Evolutionary conservation across 1,284 basidiomycete species (phyloP).

Genomic region (Coriolopsis trogii): DNA sequence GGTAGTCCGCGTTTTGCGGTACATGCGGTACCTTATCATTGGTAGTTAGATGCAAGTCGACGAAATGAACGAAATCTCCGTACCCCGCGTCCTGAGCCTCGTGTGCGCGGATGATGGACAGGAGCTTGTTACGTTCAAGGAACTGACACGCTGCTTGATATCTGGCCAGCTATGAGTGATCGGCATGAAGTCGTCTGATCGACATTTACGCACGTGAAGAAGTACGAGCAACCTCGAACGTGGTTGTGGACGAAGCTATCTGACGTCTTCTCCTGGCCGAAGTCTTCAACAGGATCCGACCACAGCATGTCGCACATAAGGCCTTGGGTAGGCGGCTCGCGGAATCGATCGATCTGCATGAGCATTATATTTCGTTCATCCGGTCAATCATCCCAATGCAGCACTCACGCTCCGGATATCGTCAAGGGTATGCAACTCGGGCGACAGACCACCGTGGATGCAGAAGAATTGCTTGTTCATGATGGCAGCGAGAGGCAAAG

Average conservation of each 20-base stretch:
- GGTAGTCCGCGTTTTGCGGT: slow-evolving; percentile 94
- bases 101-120: slow-evolving; percentile 95
- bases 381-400: too few relatives aligned
- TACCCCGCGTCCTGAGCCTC: slow-evolving; percentile 95
- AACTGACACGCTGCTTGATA: slow-evolving; percentile 94
- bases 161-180: slow-evolving; percentile 41
- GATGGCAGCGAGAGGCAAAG: slow-evolving; percentile 88
- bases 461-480: slow-evolving; percentile 99
- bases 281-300: slow-evolving; percentile 95
- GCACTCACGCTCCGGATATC: slow-evolving; percentile 81
- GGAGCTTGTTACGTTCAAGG: slow-evolving; percentile 89
- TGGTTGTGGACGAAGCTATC: slow-evolving; percentile 93
- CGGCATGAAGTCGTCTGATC: not conserved
- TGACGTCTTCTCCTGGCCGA: slow-evolving; percentile 86
- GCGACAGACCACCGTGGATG: slow-evolving; percentile 92
- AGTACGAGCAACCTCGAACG: slow-evolving; percentile 94
- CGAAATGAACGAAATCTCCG: slow-evolving; percentile 27
- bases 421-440: slow-evolving; percentile 89
- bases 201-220: slow-evolving; percentile 76
- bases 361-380: too few relatives aligned
- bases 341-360: slow-evolving; percentile 88
- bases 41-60: not conserved
- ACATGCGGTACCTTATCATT: slow-evolving; percentile 84
- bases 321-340: slow-evolving; percentile 92
- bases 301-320: slow-evolving; percentile 96